Evolutionary conservation across 129 eudicot genomes (phyloP).

Genomic region (Lonicera japonica): DNA sequence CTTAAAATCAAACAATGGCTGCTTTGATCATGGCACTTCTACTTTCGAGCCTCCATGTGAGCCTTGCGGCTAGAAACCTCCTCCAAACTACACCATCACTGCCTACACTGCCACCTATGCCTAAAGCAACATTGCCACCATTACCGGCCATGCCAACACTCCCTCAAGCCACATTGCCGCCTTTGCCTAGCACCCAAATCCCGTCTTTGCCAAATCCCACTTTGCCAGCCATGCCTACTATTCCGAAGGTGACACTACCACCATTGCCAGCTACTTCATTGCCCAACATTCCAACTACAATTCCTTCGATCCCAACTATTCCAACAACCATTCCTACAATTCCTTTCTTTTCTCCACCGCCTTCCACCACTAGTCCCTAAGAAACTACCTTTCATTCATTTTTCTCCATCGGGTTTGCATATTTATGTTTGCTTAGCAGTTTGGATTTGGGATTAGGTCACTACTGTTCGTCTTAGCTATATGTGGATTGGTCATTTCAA

Average conservation of each 20-base stretch:
- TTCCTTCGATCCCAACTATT: neutral
- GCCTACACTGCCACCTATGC: slow-evolving; percentile 1
- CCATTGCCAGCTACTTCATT: slow-evolving; percentile 4
- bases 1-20: neutral
- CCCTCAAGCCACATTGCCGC: neutral
- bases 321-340: neutral
- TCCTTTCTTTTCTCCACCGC: slow-evolving; percentile 7
- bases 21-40: neutral
- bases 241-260: neutral
- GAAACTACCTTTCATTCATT: neutral
- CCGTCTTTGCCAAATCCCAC: slow-evolving; percentile 1
- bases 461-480: neutral
- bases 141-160: neutral
- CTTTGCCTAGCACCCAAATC: neutral
- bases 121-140: neutral
- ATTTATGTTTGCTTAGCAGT: no score
- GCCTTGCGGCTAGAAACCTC: slow-evolving; percentile 7
- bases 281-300: slow-evolving; percentile 1
- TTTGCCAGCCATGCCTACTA: neutral
- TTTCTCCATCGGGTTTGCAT: neutral
- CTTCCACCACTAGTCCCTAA: neutral
- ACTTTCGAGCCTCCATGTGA: slow-evolving; percentile 9
- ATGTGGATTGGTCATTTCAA: neutral
- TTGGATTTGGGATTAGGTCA: no score
- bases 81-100: slow-evolving; percentile 8